These are phyloP conservation scores for Castanopsis chinensis DNA, from an alignment of 306 rosid genomes.

Conservation along the genomic window DNA sequence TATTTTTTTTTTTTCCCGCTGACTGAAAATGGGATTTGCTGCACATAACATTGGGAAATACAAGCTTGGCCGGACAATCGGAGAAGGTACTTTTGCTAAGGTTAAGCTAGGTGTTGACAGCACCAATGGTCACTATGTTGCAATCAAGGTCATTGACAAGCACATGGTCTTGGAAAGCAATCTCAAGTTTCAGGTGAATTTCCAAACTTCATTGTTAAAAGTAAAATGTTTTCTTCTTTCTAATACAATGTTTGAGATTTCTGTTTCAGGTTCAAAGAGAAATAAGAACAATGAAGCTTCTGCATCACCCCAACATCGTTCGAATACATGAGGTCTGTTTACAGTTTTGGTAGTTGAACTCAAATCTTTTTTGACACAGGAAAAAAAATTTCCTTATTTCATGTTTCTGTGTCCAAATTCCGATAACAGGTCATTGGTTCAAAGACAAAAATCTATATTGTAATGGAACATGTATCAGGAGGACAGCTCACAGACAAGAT, in stretches of 20 bases:
- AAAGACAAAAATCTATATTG: slow-evolving; percentile 73
- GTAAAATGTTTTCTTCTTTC: too few relatives aligned
- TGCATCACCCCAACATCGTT: slow-evolving; percentile 72
- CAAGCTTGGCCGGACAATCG: slow-evolving; percentile 56
- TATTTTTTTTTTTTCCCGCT: not conserved
- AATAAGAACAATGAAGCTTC: slow-evolving; percentile 77
- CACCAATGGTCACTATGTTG: slow-evolving; percentile 50
- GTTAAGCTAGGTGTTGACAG: slow-evolving; percentile 57
- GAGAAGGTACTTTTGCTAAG: slow-evolving; percentile 84
- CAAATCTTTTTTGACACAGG: not conserved
- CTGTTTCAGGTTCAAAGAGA: slow-evolving; percentile 76
- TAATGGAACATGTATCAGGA: slow-evolving; percentile 71
- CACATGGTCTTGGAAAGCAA: slow-evolving; percentile 56
- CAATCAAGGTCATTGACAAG: slow-evolving; percentile 73
- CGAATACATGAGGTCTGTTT: slow-evolving; percentile 62
- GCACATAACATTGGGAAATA: slow-evolving; percentile 54
- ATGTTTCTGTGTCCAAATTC: slow-evolving; percentile 1
- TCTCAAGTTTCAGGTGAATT: slow-evolving; percentile 62
- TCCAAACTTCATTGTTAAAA: not conserved
- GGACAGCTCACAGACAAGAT: slow-evolving; percentile 70
- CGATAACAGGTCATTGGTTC: slow-evolving; percentile 61
- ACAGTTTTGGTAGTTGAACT: not conserved
- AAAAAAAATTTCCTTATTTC: not conserved
- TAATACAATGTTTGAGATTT: not conserved
- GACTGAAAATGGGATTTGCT: slow-evolving; percentile 45